Conservation (phyloP, 371 early-diverging fungal genomes). For the Apophysomyces ossiformis region DNA sequence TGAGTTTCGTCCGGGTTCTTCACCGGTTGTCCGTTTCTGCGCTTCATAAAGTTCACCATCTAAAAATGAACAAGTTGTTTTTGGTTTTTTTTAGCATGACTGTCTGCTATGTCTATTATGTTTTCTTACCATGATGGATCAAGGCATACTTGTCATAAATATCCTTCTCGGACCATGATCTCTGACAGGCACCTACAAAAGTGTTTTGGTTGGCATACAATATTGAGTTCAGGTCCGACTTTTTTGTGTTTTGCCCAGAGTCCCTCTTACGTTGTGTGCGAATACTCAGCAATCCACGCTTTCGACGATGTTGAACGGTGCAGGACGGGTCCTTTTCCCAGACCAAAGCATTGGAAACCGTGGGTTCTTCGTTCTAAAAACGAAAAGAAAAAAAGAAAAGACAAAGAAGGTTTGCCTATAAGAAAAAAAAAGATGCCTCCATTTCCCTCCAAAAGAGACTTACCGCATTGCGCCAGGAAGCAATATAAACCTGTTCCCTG, state of each 20-base stretch:
- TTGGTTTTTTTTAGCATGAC: too few species aligned
- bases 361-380: conserved; percentile 5
- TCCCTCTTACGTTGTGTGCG: not conserved
- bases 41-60: conserved; percentile 9
- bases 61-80: not conserved
- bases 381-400: not conserved
- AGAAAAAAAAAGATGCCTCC: not conserved
- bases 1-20: not conserved
- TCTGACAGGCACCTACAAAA: not conserved
- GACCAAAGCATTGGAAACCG: not conserved
- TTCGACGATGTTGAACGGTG: not conserved
- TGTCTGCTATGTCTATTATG: not conserved
- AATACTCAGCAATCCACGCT: not conserved
- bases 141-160: not conserved
- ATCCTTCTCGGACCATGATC: not conserved
- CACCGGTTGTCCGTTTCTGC: not conserved
- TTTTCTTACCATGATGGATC: not conserved
- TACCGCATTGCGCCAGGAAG: conserved; percentile 11
- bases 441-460: not conserved
- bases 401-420: not conserved
- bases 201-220: too few species aligned
- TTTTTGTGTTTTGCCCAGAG: too few species aligned
- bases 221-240: too few species aligned
- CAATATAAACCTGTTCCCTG: conserved; percentile 9
- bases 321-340: conserved; percentile 8